Percentiles rank a stretch among this genome's conserved stretches.
Evolutionary conservation across 2,329 filamentous ascomycete genomes (phyloP).

Genomic region (Bipolaris cookei): DNA sequence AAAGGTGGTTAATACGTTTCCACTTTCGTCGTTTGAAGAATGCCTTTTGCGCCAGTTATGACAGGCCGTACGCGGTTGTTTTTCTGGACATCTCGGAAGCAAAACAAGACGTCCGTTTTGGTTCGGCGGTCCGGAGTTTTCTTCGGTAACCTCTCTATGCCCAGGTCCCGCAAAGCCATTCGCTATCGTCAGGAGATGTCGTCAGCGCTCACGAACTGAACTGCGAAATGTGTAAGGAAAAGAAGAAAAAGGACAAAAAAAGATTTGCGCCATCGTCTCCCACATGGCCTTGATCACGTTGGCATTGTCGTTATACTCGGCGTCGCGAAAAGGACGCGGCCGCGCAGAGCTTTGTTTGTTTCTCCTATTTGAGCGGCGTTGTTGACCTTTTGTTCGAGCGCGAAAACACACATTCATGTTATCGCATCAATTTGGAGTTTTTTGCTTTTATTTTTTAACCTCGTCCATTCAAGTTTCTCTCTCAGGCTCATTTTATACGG

Average conservation of each 20-base stretch:
- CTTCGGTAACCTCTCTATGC: not conserved
- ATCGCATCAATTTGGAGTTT: conserved; percentile 30
- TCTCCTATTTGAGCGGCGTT: conserved; percentile 9
- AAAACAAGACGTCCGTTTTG: not conserved
- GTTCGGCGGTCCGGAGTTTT: not conserved
- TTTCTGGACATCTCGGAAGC: conserved; percentile 8
- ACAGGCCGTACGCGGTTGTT: not conserved
- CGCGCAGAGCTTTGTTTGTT: conserved; percentile 15
- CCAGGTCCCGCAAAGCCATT: not conserved
- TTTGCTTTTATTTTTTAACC: conserved; percentile 10
- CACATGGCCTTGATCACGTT: conserved; percentile 3
- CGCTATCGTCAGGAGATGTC: not conserved
- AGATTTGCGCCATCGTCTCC: not conserved
- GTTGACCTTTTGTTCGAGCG: conserved; percentile 10
- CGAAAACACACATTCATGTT: conserved; percentile 15
- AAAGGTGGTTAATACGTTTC: conserved; percentile 51
- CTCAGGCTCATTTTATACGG: conserved; percentile 6
- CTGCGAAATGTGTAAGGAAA: not conserved
- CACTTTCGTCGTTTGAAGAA: not conserved
- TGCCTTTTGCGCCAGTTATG: not conserved
- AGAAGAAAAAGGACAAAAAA: conserved; percentile 2
- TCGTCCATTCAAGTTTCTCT: conserved; percentile 4
- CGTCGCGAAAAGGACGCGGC: conserved; percentile 8
- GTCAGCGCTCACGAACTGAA: not conserved
- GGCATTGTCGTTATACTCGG: conserved; percentile 12